Percentiles rank a stretch among this genome's conserved stretches.
Conservation (phyloP, 2,329 filamentous ascomycete species). For the Aspergillus neotritici region DNA sequence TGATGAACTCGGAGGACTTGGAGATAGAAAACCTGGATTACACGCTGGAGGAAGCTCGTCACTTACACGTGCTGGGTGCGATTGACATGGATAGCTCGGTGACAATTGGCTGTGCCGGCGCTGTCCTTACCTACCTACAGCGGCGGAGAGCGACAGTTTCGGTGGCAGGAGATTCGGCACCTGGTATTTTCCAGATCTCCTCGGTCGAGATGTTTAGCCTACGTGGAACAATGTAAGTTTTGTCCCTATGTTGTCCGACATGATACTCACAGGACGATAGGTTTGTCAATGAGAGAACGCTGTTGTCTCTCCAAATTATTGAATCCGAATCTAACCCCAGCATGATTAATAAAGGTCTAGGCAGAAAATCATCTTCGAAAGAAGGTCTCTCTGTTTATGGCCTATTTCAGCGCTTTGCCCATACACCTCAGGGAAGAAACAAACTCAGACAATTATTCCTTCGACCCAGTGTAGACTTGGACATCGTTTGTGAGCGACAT, state of each 20-base stretch:
- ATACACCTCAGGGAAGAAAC: constrained; percentile 71
- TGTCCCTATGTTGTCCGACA: neutral
- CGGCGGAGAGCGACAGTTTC: constrained; percentile 60
- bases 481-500: constrained; percentile 66
- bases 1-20: constrained; percentile 39
- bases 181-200: constrained; percentile 55
- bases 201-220: constrained; percentile 72
- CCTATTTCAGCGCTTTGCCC: constrained; percentile 67
- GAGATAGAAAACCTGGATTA: constrained; percentile 39
- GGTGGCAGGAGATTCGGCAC: constrained; percentile 54
- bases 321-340: constrained; percentile 78
- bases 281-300: constrained; percentile 75
- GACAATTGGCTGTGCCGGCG: constrained; percentile 82
- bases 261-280: constrained; percentile 42
- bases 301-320: constrained; percentile 78
- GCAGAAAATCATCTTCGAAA: constrained; percentile 59
- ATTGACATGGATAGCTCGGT: constrained; percentile 69
- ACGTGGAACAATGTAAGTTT: constrained; percentile 51
- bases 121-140: constrained; percentile 72
- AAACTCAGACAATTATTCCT: constrained; percentile 75
- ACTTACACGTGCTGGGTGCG: constrained; percentile 63
- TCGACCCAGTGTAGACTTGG: constrained; percentile 65
- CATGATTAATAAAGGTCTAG: constrained; percentile 67
- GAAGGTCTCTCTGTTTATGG: constrained; percentile 81
- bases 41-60: constrained; percentile 55